Percentiles rank a stretch among this genome's conserved stretches.
Evolutionary conservation across 768 basidiomycete species (phyloP).

Genomic region (Xerocomellus dryophilus): DNA sequence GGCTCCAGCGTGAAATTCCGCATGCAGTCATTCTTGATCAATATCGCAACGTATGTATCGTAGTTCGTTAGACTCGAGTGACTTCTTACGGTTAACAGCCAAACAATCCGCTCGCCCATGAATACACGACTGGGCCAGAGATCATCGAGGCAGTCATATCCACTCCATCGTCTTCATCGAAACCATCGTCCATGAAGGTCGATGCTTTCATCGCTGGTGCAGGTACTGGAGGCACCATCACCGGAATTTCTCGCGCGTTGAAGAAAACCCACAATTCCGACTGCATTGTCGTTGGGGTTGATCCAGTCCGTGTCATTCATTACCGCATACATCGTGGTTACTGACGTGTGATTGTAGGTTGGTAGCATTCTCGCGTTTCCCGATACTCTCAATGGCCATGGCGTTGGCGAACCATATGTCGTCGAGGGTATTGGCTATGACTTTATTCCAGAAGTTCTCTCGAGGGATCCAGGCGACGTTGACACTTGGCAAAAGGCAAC

Average conservation of each 20-base stretch:
- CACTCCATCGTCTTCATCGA: conserved; percentile 55
- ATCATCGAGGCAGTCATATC: conserved; percentile 76
- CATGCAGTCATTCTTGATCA: conserved; percentile 91
- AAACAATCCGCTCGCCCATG: conserved; percentile 90
- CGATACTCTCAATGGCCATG: conserved; percentile 52
- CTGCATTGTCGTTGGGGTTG: conserved; percentile 78
- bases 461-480: conserved; percentile 55
- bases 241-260: conserved; percentile 78
- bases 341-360: conserved; percentile 44
- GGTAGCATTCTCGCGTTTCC: conserved; percentile 87
- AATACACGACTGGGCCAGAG: conserved; percentile 86
- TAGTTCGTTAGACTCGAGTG: neutral
- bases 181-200: conserved; percentile 69
- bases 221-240: conserved; percentile 94
- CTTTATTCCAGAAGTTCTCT: conserved; percentile 85
- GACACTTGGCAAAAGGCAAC: conserved; percentile 83
- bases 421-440: conserved; percentile 99
- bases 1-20: conserved; percentile 74
- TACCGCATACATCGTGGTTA: neutral
- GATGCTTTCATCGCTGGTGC: conserved; percentile 83
- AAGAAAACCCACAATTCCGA: conserved; percentile 74
- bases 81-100: conserved; percentile 36
- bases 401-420: conserved; percentile 53
- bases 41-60: conserved; percentile 64
- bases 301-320: conserved; percentile 62